Conservation (phyloP, 1,139 yeast species). For the Kodamaea fungicola region DNA sequence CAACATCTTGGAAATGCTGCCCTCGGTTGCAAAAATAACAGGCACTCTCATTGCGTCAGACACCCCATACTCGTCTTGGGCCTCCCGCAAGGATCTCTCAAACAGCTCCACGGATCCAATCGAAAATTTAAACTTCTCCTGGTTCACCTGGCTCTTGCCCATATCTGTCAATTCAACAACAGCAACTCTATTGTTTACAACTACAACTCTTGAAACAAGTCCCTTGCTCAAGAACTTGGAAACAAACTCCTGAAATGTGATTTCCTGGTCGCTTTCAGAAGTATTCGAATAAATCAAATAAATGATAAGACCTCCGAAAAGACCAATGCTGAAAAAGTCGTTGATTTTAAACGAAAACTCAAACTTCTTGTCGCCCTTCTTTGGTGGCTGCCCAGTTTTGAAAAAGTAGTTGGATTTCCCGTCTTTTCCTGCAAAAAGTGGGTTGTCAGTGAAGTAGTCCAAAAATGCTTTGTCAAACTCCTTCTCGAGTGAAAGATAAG, state of each 20-base stretch:
- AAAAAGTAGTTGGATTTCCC: too few species aligned
- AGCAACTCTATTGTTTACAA: constrained; percentile 39
- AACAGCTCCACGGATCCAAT: constrained; percentile 93
- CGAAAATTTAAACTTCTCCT: constrained; percentile 47
- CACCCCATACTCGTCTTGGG: constrained; percentile 67
- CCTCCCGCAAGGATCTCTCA: constrained; percentile 74
- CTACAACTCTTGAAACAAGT: constrained; percentile 33
- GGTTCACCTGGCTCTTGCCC: constrained; percentile 29
- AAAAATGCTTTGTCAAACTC: background rate
- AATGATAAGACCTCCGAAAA: constrained; percentile 24
- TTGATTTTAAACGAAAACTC: too few species aligned
- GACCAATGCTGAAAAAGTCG: constrained; percentile 28
- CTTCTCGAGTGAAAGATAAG: too few species aligned
- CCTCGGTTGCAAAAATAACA: constrained; percentile 71
- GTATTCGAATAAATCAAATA: constrained; percentile 17
- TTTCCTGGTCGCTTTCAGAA: constrained; percentile 23
- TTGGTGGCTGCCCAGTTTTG: constrained; percentile 2
- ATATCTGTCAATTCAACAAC: constrained; percentile 37
- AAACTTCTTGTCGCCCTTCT: constrained; percentile 7
- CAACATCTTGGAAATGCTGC: constrained; percentile 58
- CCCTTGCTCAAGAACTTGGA: constrained; percentile 39
- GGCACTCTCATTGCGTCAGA: constrained; percentile 72
- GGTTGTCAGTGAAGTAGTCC: background rate
- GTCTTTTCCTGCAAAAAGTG: too few species aligned
- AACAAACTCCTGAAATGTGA: constrained; percentile 45